Percentiles rank a stretch among this genome's conserved stretches.
Conservation (phyloP, 2,329 filamentous ascomycete genomes). For the Thielaviopsis punctulata region DNA sequence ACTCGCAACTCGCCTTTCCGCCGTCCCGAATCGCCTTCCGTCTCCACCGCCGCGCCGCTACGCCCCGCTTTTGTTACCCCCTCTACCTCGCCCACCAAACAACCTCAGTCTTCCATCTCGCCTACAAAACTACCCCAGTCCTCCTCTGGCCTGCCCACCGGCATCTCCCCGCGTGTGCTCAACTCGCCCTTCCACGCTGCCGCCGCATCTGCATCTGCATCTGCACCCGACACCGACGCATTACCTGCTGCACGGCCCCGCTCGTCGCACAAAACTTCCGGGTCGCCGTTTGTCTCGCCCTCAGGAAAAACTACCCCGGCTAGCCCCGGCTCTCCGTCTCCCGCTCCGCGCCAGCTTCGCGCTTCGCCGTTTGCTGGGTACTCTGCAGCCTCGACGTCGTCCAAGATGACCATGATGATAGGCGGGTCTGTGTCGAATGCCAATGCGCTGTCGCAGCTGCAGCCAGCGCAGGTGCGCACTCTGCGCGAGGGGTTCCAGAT, state of each 20-base stretch:
- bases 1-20: slow-evolving; percentile 47
- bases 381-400: slow-evolving; percentile 5
- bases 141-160: neutral
- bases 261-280: slow-evolving; percentile 4
- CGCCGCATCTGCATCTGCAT: slow-evolving; percentile 14
- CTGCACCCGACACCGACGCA: neutral
- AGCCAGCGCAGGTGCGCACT: slow-evolving; percentile 67
- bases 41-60: slow-evolving; percentile 38
- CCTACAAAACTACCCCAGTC: slow-evolving; percentile 32
- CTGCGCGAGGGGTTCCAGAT: slow-evolving; percentile 89
- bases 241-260: neutral
- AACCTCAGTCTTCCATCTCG: slow-evolving; percentile 35
- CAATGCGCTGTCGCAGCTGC: slow-evolving; percentile 52
- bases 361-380: slow-evolving; percentile 4
- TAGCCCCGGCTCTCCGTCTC: slow-evolving; percentile 4
- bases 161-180: slow-evolving; percentile 14
- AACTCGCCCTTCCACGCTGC: slow-evolving; percentile 24
- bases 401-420: slow-evolving; percentile 9
- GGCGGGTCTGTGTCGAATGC: slow-evolving; percentile 19
- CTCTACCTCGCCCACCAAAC: slow-evolving; percentile 22
- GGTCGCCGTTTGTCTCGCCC: slow-evolving; percentile 5
- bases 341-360: neutral
- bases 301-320: neutral
- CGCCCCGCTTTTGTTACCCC: slow-evolving; percentile 21
- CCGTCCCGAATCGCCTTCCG: slow-evolving; percentile 43